Evolutionary conservation across 2,329 filamentous ascomycete species (phyloP), one percentile per base, ranked within the genome.

Genomic region (Fusarium duplospermum): DNA sequence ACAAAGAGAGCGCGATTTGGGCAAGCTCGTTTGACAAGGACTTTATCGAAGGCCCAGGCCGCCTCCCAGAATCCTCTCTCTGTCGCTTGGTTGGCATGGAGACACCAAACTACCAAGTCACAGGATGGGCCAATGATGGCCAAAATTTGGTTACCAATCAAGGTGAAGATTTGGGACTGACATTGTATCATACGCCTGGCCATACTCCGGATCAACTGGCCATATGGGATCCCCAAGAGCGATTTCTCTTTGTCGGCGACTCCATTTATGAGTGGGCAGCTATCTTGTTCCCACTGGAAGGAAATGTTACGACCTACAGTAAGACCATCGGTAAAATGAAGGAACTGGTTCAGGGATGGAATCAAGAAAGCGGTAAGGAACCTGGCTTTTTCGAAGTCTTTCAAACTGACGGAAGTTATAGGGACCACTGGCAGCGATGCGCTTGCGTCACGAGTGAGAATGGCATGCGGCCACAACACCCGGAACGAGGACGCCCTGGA

Each of bases 171-270:
- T 78, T 86, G 14, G 78, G 80, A 2, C 79, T 87, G 31, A 82
- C 80, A n/a, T 80, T 87, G 29, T 77, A 86, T 10, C 84, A 87
- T 22, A 84, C 84, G 0, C 85, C 85, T 3, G 86, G 86, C 16
- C 85, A 87, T 71, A 86, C 84, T 0, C 86, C 85, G 0, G 85
- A 87, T 67, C 81, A 83, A 16, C 70, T 87, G 2, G 84, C 85
- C 1, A 83, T 84, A 75, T 87, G 85, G 72, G 86, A 87, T 59
- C 75, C 81, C 11, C 75, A 81, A 2, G 84, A 87, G 69, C 81
- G 83, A 36, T 78, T 82, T 54, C 74, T 87, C 0, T 87, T 83
- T 62, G 83, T 86, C 6, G 86, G 86, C 7, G 86, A 88, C 62
- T 84, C 82, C 7, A 81, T 86, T 64, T 87, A 87, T 72, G 82